Percentiles rank a stretch among this genome's conserved stretches.
phyloP scores from a whole-genome alignment of 345 rosid genomes.

The Gossypium arboreum region DNA sequence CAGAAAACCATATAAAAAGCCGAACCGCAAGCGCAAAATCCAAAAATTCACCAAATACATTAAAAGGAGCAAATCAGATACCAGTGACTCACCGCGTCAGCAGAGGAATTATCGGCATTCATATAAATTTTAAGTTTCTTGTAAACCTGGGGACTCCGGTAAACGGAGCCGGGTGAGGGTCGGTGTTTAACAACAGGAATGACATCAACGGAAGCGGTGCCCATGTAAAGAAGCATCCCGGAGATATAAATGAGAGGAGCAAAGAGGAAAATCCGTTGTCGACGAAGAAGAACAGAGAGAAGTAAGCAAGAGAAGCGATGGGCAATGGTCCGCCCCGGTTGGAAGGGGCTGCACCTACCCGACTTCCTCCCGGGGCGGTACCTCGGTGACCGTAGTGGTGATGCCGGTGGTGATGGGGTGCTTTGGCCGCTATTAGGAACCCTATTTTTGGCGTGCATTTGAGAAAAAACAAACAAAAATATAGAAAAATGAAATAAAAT shows the following conservation, averaged over 20 bases:
- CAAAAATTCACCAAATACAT: neutral
- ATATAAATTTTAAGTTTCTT: conserved; percentile 76
- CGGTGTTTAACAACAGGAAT: conserved; percentile 58
- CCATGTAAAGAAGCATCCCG: conserved; percentile 93
- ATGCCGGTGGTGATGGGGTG: conserved; percentile 95
- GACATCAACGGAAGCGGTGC: conserved; percentile 81
- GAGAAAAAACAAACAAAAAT: conserved; percentile 10
- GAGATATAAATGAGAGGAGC: conserved; percentile 92
- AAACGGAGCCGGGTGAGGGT: conserved; percentile 83
- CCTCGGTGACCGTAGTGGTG: conserved; percentile 88
- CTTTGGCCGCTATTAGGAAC: conserved; percentile 88
- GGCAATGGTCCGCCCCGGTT: conserved; percentile 52
- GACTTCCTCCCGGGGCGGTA: conserved; percentile 67
- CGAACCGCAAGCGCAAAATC: neutral
- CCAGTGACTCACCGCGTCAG: conserved; percentile 67
- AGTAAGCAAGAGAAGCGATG: conserved; percentile 86
- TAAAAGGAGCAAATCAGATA: neutral
- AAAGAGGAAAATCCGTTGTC: conserved; percentile 87
- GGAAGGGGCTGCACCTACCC: conserved; percentile 46
- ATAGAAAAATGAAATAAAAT: neutral
- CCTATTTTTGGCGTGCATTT: conserved; percentile 82
- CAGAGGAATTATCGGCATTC: conserved; percentile 88
- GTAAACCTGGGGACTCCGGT: conserved; percentile 88
- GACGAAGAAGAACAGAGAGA: conserved; percentile 83
- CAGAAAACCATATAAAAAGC: neutral